Conservation (phyloP, 768 basidiomycete genomes). For the Collybia nuda region DNA sequence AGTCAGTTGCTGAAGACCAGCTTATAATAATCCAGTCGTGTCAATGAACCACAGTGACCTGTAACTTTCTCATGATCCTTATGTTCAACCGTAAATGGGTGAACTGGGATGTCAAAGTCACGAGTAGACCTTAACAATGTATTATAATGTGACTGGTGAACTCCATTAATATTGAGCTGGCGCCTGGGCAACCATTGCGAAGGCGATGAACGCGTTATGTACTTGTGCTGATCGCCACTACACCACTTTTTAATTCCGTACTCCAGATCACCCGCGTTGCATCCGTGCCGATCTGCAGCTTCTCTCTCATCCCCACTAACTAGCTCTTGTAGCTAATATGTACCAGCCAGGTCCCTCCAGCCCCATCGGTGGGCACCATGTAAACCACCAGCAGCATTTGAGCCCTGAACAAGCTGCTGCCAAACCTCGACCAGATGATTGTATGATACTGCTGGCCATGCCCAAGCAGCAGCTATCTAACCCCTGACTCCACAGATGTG, state of each 20-base stretch:
- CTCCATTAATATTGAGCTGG: neutral
- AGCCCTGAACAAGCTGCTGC: conserved; percentile 33
- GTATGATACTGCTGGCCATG: conserved; percentile 21
- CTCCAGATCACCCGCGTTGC: conserved; percentile 6
- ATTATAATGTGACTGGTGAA: too few relatives aligned
- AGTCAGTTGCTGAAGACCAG: too few relatives aligned
- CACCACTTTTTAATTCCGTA: conserved; percentile 8
- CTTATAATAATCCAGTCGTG: too few relatives aligned
- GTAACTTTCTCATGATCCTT: too few relatives aligned
- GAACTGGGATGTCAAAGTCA: too few relatives aligned
- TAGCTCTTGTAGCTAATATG: conserved; percentile 20
- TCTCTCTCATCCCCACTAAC: conserved; percentile 6
- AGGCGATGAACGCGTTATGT: conserved; percentile 21
- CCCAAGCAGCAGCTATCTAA: neutral
- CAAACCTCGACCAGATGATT: conserved; percentile 45
- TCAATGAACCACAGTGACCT: too few relatives aligned
- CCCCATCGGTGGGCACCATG: conserved; percentile 21
- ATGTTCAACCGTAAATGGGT: too few relatives aligned
- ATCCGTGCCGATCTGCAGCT: conserved; percentile 12
- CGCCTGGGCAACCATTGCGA: conserved; percentile 31
- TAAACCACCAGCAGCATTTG: conserved; percentile 31
- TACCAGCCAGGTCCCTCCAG: conserved; percentile 40
- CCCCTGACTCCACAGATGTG: conserved; percentile 53
- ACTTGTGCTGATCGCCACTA: too few relatives aligned
- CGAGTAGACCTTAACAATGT: too few relatives aligned